A percentile compares a stretch with the other conserved stretches of the same genome.
Evolutionary conservation across 2,329 filamentous ascomycete genomes (phyloP).

Genomic region (Fusarium sp.): DNA sequence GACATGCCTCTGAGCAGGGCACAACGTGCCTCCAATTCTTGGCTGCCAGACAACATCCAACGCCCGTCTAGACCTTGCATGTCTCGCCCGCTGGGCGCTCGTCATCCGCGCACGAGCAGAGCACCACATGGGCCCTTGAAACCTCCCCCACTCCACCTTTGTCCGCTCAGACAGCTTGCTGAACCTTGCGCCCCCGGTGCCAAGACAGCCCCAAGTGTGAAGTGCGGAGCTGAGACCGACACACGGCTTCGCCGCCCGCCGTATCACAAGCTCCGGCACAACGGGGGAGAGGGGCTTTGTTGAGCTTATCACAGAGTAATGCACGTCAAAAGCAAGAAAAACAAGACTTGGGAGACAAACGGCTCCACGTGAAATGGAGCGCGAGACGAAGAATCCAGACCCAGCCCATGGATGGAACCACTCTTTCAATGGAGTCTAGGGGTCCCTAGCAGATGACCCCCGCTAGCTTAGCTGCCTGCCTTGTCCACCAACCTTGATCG

Average conservation of each 20-base stretch:
- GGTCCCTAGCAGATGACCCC: constrained; percentile 6
- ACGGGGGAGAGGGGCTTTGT: not conserved
- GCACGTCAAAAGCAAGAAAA: not conserved
- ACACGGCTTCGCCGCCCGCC: not conserved
- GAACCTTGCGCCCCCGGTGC: not conserved
- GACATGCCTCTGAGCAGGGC: not conserved
- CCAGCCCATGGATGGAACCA: too few relatives aligned
- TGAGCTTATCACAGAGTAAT: not conserved
- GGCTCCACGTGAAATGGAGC: constrained; percentile 5
- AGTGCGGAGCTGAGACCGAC: not conserved
- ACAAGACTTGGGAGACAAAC: not conserved
- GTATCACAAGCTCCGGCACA: not conserved
- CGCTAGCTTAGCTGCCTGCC: not conserved
- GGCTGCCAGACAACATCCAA: not conserved
- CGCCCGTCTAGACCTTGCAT: not conserved
- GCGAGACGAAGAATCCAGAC: not conserved
- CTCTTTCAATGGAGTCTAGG: not conserved
- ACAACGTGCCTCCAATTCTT: not conserved
- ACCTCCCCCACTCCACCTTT: not conserved
- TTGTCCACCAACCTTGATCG: constrained; percentile 1
- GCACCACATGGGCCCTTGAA: constrained; percentile 1
- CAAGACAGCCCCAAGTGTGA: not conserved
- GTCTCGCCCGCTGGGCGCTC: not conserved
- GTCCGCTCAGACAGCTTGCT: not conserved
- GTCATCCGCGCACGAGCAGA: not conserved